These are phyloP conservation scores for Oehlia diaphana DNA, from an alignment of 192 early-diverging fungal species.

Conservation along the genomic window DNA sequence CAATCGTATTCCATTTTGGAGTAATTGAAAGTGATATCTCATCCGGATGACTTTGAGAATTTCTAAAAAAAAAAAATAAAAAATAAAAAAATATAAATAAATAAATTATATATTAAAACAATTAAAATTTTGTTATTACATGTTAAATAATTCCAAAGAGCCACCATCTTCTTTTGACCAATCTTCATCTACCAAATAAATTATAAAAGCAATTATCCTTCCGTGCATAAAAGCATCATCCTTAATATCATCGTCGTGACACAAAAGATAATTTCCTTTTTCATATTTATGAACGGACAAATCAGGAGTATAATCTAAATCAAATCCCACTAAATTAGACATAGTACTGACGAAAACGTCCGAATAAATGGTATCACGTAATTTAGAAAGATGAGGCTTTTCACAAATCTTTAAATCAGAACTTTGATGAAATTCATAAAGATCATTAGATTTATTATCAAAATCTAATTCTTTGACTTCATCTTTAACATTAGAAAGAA, in stretches of 20 bases:
- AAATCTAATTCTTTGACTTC: slow-evolving; percentile 40
- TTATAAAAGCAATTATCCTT: slow-evolving; percentile 70
- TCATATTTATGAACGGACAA: slow-evolving; percentile 69
- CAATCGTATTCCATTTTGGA: slow-evolving; percentile 58
- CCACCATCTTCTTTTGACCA: slow-evolving; percentile 68
- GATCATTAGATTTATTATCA: slow-evolving; percentile 61
- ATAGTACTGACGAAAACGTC: slow-evolving; percentile 61
- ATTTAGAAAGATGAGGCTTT: slow-evolving; percentile 45
- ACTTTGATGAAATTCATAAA: slow-evolving; percentile 72
- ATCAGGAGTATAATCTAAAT: slow-evolving; percentile 61
- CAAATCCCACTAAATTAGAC: slow-evolving; percentile 60
- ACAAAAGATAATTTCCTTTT: slow-evolving; percentile 60
- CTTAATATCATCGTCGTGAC: slow-evolving; percentile 76
- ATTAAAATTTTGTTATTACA: slow-evolving; percentile 23
- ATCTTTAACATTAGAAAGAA: slow-evolving; percentile 39
- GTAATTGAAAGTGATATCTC: slow-evolving; percentile 43
- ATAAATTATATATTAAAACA: background rate
- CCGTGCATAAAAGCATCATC: slow-evolving; percentile 47
- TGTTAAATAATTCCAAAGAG: slow-evolving; percentile 60
- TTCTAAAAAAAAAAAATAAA: slow-evolving; percentile 37
- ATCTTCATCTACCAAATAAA: slow-evolving; percentile 67
- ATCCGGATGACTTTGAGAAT: slow-evolving; percentile 48
- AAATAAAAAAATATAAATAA: too few species aligned
- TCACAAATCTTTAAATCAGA: slow-evolving; percentile 53
- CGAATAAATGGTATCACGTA: slow-evolving; percentile 61